Evolutionary conservation across 139 green algal species (phyloP).

Genomic region (Chlamydomonas sp.): DNA sequence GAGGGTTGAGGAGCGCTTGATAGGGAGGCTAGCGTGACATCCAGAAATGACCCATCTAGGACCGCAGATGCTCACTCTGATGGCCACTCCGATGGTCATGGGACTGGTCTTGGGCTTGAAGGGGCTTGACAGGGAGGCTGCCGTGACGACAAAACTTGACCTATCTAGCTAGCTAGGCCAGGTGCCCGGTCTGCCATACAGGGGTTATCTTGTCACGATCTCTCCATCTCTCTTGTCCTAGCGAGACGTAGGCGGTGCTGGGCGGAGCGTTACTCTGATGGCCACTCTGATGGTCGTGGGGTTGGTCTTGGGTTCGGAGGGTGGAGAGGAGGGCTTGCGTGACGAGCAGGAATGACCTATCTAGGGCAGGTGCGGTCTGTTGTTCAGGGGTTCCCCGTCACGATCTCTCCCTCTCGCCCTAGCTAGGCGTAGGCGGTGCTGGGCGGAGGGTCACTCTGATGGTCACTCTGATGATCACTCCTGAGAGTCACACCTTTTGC

Average conservation of each 20-base stretch:
- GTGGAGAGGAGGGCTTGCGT: no score
- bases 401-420: constrained; percentile 99
- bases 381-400: constrained; percentile 80
- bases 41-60: no score
- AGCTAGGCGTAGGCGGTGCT: constrained; percentile 96
- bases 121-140: neutral
- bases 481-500: constrained; percentile 42
- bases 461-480: no score
- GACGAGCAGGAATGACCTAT: no score
- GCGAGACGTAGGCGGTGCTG: constrained; percentile 86
- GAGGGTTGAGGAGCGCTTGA: no score
- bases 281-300: neutral
- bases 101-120: no score
- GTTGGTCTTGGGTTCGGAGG: no score
- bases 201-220: neutral
- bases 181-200: neutral
- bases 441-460: neutral
- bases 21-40: no score
- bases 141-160: neutral
- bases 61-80: no score
- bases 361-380: constrained; percentile 43
- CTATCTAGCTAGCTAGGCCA: neutral
- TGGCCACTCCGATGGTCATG: no score
- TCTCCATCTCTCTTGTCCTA: neutral
- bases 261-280: neutral